A percentile compares a stretch with the other conserved stretches of the same genome.
Evolutionary conservation across 75 land plant genomes (phyloP).

Genomic region (Cupressus sempervirens): DNA sequence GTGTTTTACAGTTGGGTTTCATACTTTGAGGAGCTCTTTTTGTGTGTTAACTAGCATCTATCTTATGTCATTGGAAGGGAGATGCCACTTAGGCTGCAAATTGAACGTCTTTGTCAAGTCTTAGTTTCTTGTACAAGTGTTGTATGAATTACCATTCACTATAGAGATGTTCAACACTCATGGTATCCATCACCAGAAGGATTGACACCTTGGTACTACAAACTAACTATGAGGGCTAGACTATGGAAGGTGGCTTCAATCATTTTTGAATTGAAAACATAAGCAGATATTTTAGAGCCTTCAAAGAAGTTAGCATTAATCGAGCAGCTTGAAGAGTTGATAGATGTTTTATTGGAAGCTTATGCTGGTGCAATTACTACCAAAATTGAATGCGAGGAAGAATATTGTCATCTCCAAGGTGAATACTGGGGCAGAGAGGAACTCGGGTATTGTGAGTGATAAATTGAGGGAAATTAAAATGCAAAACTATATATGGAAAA

Average conservation of each 20-base stretch:
- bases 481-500: too few species aligned
- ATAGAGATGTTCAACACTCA: conserved; percentile 58
- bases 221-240: conserved; percentile 66
- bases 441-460: too few species aligned
- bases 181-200: conserved; percentile 98
- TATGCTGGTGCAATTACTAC: conserved; percentile 73
- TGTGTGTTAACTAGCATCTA: conserved; percentile 62
- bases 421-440: conserved; percentile 77
- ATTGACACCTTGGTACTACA: conserved; percentile 84
- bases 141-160: conserved; percentile 48
- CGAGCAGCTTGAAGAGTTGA: too few species aligned
- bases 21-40: conserved; percentile 76
- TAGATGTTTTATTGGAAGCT: too few species aligned
- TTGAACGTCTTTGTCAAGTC: conserved; percentile 70
- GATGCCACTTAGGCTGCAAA: conserved; percentile 39
- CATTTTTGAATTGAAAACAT: too few species aligned
- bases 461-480: too few species aligned
- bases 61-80: conserved; percentile 44
- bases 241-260: conserved; percentile 76
- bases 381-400: conserved; percentile 81
- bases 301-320: too few species aligned
- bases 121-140: conserved; percentile 55
- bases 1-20: conserved; percentile 95
- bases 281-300: too few species aligned
- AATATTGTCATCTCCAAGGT: conserved; percentile 50